These are phyloP conservation scores for Cyberlindnera amylophila DNA, from an alignment of 805 yeast species.

Conservation along the genomic window DNA sequence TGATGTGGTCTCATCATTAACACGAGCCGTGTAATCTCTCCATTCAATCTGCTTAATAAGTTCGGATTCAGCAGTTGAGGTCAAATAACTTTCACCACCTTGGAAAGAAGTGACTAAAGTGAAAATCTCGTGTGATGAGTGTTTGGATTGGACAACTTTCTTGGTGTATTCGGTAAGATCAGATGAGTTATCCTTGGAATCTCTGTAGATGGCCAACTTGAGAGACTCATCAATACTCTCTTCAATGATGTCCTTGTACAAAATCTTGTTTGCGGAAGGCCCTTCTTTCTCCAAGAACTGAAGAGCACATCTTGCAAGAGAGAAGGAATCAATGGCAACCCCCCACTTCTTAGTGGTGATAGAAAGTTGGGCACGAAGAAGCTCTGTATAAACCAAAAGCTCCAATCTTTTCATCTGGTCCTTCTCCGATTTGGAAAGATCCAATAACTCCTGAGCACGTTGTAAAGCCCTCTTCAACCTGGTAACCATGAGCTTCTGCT, in stretches of 20 bases:
- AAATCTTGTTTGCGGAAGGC: constrained; percentile 25
- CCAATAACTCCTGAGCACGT: constrained; percentile 39
- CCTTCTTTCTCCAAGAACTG: constrained; percentile 44
- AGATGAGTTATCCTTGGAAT: constrained; percentile 28
- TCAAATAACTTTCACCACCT: constrained; percentile 14
- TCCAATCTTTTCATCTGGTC: constrained; percentile 34
- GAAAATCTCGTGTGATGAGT: constrained; percentile 32
- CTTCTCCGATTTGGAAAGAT: constrained; percentile 34
- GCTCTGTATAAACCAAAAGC: constrained; percentile 39
- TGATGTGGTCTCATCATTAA: constrained; percentile 72
- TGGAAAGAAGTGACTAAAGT: constrained; percentile 36
- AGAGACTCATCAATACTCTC: constrained; percentile 65
- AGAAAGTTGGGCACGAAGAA: constrained; percentile 49
- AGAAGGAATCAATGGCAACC: constrained; percentile 45
- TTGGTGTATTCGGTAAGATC: constrained; percentile 51
- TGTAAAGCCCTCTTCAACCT: constrained; percentile 63
- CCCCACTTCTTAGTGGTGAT: constrained; percentile 55
- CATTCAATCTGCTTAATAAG: constrained; percentile 49
- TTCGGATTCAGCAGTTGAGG: constrained; percentile 24
- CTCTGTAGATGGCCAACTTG: constrained; percentile 47
- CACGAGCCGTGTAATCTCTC: constrained; percentile 58
- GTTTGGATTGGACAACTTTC: constrained; percentile 32
- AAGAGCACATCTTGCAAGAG: constrained; percentile 60
- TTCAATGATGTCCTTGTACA: constrained; percentile 54
- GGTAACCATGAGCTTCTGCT: constrained; percentile 51